Conservation (phyloP, 345 rosid species). For the Hibiscus syriacus region DNA sequence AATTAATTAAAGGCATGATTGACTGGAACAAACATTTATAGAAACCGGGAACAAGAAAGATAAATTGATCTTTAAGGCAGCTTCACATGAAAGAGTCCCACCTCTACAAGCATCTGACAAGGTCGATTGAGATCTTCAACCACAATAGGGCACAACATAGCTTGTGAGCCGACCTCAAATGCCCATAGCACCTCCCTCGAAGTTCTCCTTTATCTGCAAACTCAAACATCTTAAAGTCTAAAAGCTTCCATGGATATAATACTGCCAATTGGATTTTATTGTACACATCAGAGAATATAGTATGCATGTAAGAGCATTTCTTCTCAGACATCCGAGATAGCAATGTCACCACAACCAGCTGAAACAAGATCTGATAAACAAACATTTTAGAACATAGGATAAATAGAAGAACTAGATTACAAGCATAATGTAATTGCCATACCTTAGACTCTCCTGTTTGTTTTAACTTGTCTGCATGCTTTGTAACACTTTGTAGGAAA, state of each 20-base stretch:
- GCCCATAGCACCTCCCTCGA: background rate
- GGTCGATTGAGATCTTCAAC: background rate
- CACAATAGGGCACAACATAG: background rate
- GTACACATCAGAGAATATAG: background rate
- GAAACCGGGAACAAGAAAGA: background rate
- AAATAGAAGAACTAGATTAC: background rate
- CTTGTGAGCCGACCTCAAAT: background rate
- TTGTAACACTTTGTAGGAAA: background rate
- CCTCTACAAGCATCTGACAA: background rate
- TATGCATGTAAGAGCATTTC: background rate
- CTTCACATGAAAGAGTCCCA: background rate
- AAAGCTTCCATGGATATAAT: background rate
- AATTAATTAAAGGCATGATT: no score
- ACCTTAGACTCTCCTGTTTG: constrained; percentile 84
- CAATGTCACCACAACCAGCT: background rate
- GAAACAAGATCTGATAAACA: background rate
- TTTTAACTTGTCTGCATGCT: constrained; percentile 59
- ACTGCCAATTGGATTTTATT: background rate
- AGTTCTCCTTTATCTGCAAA: background rate
- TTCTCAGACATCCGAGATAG: background rate
- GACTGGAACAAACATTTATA: no score
- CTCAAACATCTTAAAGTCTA: background rate
- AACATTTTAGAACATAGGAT: background rate
- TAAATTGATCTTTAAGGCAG: background rate
- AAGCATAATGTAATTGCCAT: constrained; percentile 1